Evolutionary conservation across 345 rosid species (phyloP).

Genomic region (Bruguiera sexangula): DNA sequence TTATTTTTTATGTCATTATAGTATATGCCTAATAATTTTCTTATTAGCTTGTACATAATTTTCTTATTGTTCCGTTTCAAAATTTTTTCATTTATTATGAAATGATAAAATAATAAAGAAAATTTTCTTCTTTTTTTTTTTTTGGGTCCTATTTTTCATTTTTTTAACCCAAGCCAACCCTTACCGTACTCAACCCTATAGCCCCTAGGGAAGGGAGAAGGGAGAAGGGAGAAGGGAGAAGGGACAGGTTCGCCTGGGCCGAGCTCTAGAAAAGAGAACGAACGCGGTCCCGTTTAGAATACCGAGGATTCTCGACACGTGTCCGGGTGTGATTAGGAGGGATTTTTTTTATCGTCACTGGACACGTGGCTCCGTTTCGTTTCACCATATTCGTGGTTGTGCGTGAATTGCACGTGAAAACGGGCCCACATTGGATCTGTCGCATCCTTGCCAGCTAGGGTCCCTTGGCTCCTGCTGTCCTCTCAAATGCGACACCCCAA

Average conservation of each 20-base stretch:
- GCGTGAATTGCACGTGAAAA: not conserved
- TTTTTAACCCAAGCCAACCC: slow-evolving; percentile 9
- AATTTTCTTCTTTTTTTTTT: too few relatives aligned
- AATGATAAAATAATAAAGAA: too few relatives aligned
- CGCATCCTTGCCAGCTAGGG: not conserved
- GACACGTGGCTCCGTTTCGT: not conserved
- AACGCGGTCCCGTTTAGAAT: not conserved
- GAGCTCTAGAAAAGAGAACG: not conserved
- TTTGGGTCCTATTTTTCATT: too few relatives aligned
- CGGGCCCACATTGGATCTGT: not conserved
- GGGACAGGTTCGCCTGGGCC: slow-evolving; percentile 23
- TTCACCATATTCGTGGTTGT: not conserved
- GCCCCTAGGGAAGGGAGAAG: not conserved
- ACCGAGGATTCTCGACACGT: not conserved
- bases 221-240: too few relatives aligned
- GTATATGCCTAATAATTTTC: too few relatives aligned
- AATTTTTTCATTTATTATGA: too few relatives aligned
- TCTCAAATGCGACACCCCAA: not conserved
- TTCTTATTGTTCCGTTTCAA: too few relatives aligned
- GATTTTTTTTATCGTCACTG: not conserved
- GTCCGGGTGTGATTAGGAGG: not conserved
- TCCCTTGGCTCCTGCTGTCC: not conserved
- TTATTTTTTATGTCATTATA: too few relatives aligned
- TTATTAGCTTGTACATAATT: too few relatives aligned
- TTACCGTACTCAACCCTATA: too few relatives aligned